These are phyloP conservation scores for Tolypocladium guangdongense DNA, from an alignment of 2,329 filamentous ascomycete species.

Conservation along the genomic window DNA sequence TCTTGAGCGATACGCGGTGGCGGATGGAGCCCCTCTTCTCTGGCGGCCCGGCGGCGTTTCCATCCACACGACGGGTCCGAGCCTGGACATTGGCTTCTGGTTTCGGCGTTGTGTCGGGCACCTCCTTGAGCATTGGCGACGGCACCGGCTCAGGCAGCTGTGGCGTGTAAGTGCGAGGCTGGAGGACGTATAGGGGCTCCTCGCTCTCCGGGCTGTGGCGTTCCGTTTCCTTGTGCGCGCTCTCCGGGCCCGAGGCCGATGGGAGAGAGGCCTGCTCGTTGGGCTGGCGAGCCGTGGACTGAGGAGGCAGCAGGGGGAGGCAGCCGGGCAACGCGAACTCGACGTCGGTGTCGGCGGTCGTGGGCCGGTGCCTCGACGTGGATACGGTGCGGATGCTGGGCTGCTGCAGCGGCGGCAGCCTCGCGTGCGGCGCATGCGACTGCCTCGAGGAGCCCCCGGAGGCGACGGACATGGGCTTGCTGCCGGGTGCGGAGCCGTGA, in stretches of 20 bases:
- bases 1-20: conserved; percentile 43
- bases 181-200: conserved; percentile 38
- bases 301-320: conserved; percentile 9
- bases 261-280: neutral
- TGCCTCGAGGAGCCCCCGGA: conserved; percentile 3
- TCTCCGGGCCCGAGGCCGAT: neutral
- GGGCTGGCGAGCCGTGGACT: neutral
- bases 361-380: conserved; percentile 3
- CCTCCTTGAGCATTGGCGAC: neutral
- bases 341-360: conserved; percentile 6
- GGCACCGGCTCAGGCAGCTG: neutral
- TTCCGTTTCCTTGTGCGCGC: conserved; percentile 6
- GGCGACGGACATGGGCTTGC: conserved; percentile 1
- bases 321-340: conserved; percentile 14
- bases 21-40: conserved; percentile 36
- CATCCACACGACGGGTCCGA: neutral
- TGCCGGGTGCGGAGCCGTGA: neutral
- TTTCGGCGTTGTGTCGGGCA: neutral
- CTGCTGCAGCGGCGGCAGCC: neutral
- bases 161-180: conserved; percentile 48
- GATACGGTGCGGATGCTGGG: conserved; percentile 10
- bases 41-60: neutral
- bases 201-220: conserved; percentile 11
- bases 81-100: neutral
- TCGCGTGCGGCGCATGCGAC: conserved; percentile 1